Percentiles rank a stretch among this genome's conserved stretches.
phyloP scores from a whole-genome alignment of 2,329 filamentous ascomycete species.

The Myotisia sp. region DNA sequence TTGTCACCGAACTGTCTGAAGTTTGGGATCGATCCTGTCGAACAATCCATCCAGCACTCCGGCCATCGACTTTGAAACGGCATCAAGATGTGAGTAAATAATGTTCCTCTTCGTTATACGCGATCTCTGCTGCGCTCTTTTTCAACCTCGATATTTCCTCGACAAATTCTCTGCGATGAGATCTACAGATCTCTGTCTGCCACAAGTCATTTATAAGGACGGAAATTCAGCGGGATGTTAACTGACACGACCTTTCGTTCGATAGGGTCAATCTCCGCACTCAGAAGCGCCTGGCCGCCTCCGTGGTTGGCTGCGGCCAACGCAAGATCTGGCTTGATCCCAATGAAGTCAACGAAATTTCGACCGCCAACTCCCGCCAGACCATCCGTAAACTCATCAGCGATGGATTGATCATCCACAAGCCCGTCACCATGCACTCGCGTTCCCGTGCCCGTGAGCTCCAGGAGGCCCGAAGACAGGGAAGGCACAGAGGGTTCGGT shows the following conservation, averaged over 20 bases:
- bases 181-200: background rate
- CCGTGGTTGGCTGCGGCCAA: conserved; percentile 97
- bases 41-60: conserved; percentile 12
- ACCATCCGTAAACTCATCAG: conserved; percentile 98
- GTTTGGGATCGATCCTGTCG: conserved; percentile 9
- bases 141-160: background rate
- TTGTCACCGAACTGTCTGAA: conserved; percentile 2
- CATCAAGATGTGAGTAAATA: conserved; percentile 15
- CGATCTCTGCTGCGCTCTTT: background rate
- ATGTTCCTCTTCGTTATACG: background rate
- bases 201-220: background rate
- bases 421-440: conserved; percentile 99
- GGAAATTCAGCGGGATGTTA: background rate
- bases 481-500: conserved; percentile 97
- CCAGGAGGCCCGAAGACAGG: conserved; percentile 84
- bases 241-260: conserved; percentile 7
- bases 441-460: conserved; percentile 90
- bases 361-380: conserved; percentile 99
- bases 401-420: conserved; percentile 99
- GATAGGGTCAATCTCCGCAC: conserved; percentile 97
- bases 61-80: conserved; percentile 12
- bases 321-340: conserved; percentile 99
- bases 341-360: conserved; percentile 98
- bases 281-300: conserved; percentile 98
- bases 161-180: too few species aligned